phyloP scores from a whole-genome alignment of 2,329 filamentous ascomycete genomes.

The Ophiosphaerella korrae region DNA sequence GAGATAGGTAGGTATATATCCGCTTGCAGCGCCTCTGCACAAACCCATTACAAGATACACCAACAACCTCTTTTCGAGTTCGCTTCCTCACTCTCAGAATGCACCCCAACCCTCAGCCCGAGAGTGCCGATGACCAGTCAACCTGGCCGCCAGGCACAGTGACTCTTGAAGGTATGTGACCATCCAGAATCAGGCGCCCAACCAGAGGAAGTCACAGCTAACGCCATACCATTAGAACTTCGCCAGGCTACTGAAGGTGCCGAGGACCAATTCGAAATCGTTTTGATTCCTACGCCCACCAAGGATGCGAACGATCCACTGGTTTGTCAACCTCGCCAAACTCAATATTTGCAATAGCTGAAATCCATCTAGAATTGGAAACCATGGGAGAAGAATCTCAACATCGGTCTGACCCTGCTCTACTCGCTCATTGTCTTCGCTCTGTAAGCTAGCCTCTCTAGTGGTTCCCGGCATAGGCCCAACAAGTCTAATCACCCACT shows the following conservation, averaged over 20 bases:
- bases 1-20: no score
- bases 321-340: not conserved
- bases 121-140: conserved; percentile 1
- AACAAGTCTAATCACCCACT: not conserved
- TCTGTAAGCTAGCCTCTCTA: conserved; percentile 2
- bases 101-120: not conserved
- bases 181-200: no score
- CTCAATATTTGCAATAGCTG: not conserved
- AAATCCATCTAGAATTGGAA: conserved; percentile 8
- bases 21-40: not conserved
- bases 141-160: conserved; percentile 14
- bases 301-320: conserved; percentile 12
- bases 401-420: conserved; percentile 10
- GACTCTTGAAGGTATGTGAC: conserved; percentile 10
- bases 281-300: conserved; percentile 8
- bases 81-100: conserved; percentile 3
- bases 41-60: not conserved
- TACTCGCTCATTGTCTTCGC: conserved; percentile 11
- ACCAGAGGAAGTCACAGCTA: not conserved
- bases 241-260: conserved; percentile 1
- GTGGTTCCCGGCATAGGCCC: no score
- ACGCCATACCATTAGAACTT: not conserved
- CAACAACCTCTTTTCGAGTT: not conserved
- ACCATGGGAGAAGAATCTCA: conserved; percentile 11
- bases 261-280: conserved; percentile 5